Evolutionary conservation across 2,329 filamentous ascomycete species (phyloP), one percentile per base, ranked within the genome.

Genomic region (Penicillium hordei): DNA sequence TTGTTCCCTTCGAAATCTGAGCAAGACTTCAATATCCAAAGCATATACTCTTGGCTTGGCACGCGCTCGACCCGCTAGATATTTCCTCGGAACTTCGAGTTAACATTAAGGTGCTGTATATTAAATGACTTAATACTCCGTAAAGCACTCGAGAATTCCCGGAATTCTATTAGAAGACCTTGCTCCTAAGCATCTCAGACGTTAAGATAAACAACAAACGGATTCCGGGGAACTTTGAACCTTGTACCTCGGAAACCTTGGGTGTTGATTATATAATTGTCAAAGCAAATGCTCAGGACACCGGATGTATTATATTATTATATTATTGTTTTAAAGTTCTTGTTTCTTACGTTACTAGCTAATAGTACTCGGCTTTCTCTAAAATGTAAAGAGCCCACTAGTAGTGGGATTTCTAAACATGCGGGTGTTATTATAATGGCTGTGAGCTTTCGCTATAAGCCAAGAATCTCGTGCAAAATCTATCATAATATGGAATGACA

Each of bases 1-100:
- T 65, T 67, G 13, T 48, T 48, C 8, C 10, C 19, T 3, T 9
- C 15, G 23, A 17, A 10, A n/a, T 5, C 1, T n/a, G 9, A 27
- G 17, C 23, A 17, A 27, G 9, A 27, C 23, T 27, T 15, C 9
- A 43, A 17, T 13, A 19, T 27, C 9, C 23, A 29, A 27, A 12
- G 5, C 15, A n/a, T 29, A n/a, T 44, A 44, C 15, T n/a, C 27
- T 27, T 44, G 9, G 17, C 42, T 44, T 44, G 42, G 42, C 42
- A n/a, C 23, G 23, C 8, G 23, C 40, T 27, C 13, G 15, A 12
- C 23, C 40, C 4, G 10, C 10, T 9, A 12, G 23, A 12, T 27
- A 27, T 43, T 3, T n/a, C 8, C 9, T 27, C 17, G 9, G 15
- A 17, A 25, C 2, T 27, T 44, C 5, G 42, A 27, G 12, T 13